Percentiles rank a stretch among this genome's conserved stretches.
These are phyloP conservation scores for Venturia aucupariae DNA, from an alignment of 2,329 filamentous ascomycete species.

Conservation along the genomic window DNA sequence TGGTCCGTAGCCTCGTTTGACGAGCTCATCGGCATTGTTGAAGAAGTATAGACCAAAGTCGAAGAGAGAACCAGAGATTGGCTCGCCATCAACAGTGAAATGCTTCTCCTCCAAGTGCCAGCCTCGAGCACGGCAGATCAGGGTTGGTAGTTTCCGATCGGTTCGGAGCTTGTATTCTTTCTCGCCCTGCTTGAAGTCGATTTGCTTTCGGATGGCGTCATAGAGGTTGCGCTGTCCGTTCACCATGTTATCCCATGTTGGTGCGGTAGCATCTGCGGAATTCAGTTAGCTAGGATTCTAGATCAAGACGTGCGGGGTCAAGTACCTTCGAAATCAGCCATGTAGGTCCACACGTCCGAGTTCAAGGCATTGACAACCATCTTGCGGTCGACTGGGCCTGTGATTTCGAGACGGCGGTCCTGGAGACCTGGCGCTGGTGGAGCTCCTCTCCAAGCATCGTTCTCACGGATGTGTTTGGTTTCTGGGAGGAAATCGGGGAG, in stretches of 20 bases:
- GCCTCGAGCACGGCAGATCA: constrained; percentile 89
- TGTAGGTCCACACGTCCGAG: constrained; percentile 95
- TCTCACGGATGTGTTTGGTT: constrained; percentile 90
- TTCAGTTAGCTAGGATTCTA: not conserved
- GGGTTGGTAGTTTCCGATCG: constrained; percentile 75
- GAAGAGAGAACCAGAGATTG: constrained; percentile 85
- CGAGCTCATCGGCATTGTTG: constrained; percentile 88
- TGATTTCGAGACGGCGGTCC: constrained; percentile 93
- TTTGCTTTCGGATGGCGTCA: constrained; percentile 84
- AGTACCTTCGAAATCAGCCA: constrained; percentile 96
- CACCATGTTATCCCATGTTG: constrained; percentile 99
- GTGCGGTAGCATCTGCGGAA: constrained; percentile 72
- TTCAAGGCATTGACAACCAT: constrained; percentile 99
- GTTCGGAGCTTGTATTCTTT: constrained; percentile 98
- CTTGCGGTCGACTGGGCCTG: constrained; percentile 92
- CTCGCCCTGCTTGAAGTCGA: constrained; percentile 90
- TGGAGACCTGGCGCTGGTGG: constrained; percentile 84
- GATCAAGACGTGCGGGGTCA: not conserved
- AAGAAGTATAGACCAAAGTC: constrained; percentile 99
- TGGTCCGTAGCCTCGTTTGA: constrained; percentile 74
- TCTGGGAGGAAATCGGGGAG: constrained; percentile 92
- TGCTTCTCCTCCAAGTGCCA: constrained; percentile 99
- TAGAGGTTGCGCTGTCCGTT: constrained; percentile 97
- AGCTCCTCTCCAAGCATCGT: constrained; percentile 87
- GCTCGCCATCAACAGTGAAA: constrained; percentile 87